These are phyloP conservation scores for Russula sp. DNA, from an alignment of 768 basidiomycete genomes.

Conservation along the genomic window DNA sequence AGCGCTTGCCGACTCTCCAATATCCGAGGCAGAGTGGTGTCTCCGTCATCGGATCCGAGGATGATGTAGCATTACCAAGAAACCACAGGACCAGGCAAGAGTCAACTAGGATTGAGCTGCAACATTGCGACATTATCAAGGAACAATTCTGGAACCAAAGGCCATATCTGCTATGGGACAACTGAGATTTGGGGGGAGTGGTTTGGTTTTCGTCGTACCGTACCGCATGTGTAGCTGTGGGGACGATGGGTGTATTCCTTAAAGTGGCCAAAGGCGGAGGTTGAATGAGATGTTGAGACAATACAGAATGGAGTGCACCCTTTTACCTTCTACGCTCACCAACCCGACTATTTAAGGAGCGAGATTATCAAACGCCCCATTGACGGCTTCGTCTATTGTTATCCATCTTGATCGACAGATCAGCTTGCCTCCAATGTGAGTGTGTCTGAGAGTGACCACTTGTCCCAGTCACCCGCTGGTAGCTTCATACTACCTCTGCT, in stretches of 20 bases:
- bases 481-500: neutral
- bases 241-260: neutral
- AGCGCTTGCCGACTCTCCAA: neutral
- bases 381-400: conserved; percentile 16
- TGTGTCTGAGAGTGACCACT: conserved; percentile 8
- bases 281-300: conserved; percentile 6
- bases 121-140: conserved; percentile 83
- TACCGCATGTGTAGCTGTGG: neutral
- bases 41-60: neutral
- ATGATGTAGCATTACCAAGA: neutral
- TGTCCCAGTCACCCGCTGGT: neutral
- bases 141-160: conserved; percentile 75
- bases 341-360: too few species aligned
- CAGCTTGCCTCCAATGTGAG: conserved; percentile 15
- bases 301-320: neutral
- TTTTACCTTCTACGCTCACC: conserved; percentile 4
- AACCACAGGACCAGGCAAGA: conserved; percentile 36
- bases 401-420: neutral
- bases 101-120: conserved; percentile 50
- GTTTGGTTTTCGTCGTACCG: neutral
- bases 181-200: conserved; percentile 31
- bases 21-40: neutral
- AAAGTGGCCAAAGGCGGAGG: conserved; percentile 14
- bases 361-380: conserved; percentile 17
- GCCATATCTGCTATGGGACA: conserved; percentile 48